Evolutionary conservation across 1,284 basidiomycete species (phyloP).

Genomic region (Ceratobasidium papillatum): DNA sequence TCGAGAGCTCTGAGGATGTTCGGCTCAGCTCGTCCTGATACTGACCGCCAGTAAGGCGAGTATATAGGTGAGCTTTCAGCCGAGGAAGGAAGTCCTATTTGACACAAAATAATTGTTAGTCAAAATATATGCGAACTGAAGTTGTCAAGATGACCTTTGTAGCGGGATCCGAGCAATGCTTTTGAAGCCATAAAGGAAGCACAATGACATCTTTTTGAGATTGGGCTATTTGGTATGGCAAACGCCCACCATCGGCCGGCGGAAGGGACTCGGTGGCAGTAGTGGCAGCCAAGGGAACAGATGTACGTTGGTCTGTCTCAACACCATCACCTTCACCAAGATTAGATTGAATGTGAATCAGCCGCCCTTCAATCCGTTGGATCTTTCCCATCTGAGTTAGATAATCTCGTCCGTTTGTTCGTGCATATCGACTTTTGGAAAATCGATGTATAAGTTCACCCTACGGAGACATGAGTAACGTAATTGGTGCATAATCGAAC

Average conservation of each 20-base stretch:
- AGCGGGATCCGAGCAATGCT: background rate
- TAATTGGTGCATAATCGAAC: background rate
- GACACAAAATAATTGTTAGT: background rate
- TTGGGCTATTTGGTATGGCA: slow-evolving; percentile 8
- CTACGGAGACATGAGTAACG: slow-evolving; percentile 2
- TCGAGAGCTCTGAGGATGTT: background rate
- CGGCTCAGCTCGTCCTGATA: background rate
- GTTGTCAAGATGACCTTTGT: background rate
- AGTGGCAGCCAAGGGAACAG: too few relatives aligned
- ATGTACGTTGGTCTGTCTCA: background rate
- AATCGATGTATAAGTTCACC: slow-evolving; percentile 33
- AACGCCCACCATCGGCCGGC: background rate
- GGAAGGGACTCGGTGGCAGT: background rate
- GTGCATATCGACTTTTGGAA: background rate
- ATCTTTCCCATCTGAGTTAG: slow-evolving; percentile 8
- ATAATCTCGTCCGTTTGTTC: slow-evolving; percentile 14
- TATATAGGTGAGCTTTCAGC: background rate
- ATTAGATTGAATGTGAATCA: background rate
- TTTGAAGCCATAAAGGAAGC: background rate
- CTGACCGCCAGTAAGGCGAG: background rate
- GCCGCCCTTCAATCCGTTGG: slow-evolving; percentile 1
- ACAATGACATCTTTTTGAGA: slow-evolving; percentile 1
- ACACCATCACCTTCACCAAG: background rate
- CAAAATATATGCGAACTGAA: background rate
- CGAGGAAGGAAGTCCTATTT: slow-evolving; percentile 9